Base-by-base conservation (phyloP, 2,329 filamentous ascomycete species). In the Ophiostoma fasciatum region DNA sequence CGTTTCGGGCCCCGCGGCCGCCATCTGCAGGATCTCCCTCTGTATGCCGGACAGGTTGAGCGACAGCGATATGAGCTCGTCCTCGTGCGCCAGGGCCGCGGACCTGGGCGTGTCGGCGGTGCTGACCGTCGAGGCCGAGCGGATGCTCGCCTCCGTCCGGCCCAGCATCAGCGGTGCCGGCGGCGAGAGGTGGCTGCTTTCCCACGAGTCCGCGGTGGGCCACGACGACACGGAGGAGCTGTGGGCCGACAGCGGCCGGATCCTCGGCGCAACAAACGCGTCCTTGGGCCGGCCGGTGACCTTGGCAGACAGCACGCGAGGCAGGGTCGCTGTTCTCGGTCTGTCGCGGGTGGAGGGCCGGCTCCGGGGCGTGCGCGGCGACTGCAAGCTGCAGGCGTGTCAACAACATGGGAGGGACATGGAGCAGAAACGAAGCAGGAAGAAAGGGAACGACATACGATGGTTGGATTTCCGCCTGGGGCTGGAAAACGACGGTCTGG, bases 21-120 rank as follows among this genome's bases (percentile, higher is more conserved):
- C 63, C 68, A 76, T 74, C 33, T 64, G 60, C 23, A 60, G 55
- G 32, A 73, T 63, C 44, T 72, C 67, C 8, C 62, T 60, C 48
- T 71, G 66, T 39, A 74, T 56, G 8, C 49, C 51, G 6, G 48
- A 43, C 21, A 62, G 46, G 31, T 53, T 49, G n/a, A 55, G 48
- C 9, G 49, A 52, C 29, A 54, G 41, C 15, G 46, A 47, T 19
- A 32, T 28, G 7, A 31, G 26, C 2, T 40, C 22, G 4, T 47
- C 43, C 2, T 45, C 41, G 4, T 37, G 28, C 4, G 36, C 27
- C 0, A 22, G 17, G 0, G 28, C 8, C 3, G 35, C 33, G 0
- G 38, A 40, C 2, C 32, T 17, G 4, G 28, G 23, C 11, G 35
- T 41, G 7, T 31, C 33, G 7, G 31, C 26, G 1, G 39, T 31